A percentile compares a stretch with the other conserved stretches of the same genome.
Evolutionary conservation across 371 early-diverging fungal species (phyloP).

Genomic region (Mortierella sp.): DNA sequence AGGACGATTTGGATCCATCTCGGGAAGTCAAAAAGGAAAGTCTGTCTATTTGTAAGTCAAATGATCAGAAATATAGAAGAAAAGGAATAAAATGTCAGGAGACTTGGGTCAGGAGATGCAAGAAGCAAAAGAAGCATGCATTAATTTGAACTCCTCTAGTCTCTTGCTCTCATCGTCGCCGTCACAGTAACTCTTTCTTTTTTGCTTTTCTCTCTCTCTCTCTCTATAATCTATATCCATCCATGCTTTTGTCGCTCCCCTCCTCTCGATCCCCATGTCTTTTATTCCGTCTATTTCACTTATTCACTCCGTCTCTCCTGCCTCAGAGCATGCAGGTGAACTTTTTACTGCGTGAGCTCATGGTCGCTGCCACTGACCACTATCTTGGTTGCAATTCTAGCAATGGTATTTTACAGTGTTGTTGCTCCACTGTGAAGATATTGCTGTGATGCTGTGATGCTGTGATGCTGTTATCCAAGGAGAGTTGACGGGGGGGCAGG

Average conservation of each 20-base stretch:
- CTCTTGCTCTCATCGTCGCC: too few relatives aligned
- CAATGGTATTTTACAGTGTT: too few relatives aligned
- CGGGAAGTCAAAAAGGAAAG: not conserved
- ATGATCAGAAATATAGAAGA: not conserved
- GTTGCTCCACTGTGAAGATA: too few relatives aligned
- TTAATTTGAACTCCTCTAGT: not conserved
- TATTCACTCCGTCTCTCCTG: not conserved
- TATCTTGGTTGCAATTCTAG: too few relatives aligned
- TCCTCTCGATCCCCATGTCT: not conserved
- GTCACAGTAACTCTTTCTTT: not conserved
- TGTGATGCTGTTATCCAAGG: slow-evolving; percentile 7
- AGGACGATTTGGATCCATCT: slow-evolving; percentile 24
- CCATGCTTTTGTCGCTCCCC: not conserved
- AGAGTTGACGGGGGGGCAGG: slow-evolving; percentile 9
- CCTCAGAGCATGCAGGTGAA: too few relatives aligned
- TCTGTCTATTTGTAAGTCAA: not conserved
- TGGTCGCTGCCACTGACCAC: too few relatives aligned
- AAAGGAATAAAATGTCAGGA: not conserved
- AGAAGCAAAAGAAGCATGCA: not conserved
- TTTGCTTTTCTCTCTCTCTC: not conserved
- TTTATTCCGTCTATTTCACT: not conserved
- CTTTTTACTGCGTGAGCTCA: too few relatives aligned
- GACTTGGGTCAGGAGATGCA: not conserved
- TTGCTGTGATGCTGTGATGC: too few relatives aligned
- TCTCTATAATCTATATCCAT: too few relatives aligned